Percentiles rank a stretch among this genome's conserved stretches.
phyloP scores from a whole-genome alignment of 2,329 filamentous ascomycete species.

The Monosporascus sp. region DNA sequence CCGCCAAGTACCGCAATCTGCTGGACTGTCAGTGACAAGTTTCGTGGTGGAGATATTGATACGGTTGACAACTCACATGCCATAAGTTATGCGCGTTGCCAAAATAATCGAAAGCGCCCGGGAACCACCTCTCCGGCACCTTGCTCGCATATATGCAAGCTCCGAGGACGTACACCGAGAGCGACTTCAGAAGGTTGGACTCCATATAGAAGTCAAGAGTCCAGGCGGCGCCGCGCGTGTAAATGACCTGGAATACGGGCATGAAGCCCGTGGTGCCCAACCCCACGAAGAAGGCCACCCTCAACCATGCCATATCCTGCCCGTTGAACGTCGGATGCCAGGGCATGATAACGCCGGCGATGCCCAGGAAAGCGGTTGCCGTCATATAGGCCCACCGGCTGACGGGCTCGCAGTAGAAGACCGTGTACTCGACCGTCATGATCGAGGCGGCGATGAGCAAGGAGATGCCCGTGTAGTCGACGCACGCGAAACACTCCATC shows the following conservation, averaged over 20 bases:
- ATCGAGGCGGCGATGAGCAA: constrained; percentile 92
- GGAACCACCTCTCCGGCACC: constrained; percentile 86
- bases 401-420: constrained; percentile 93
- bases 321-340: constrained; percentile 97
- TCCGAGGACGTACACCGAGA: constrained; percentile 79
- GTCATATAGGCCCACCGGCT: constrained; percentile 83
- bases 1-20: constrained; percentile 89
- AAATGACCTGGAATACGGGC: constrained; percentile 76
- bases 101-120: constrained; percentile 90
- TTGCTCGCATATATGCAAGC: constrained; percentile 87
- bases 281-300: constrained; percentile 86
- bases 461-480: constrained; percentile 97
- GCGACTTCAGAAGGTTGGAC: constrained; percentile 67
- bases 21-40: constrained; percentile 70
- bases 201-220: constrained; percentile 87
- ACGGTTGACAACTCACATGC: constrained; percentile 67
- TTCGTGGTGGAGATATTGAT: constrained; percentile 77
- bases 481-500: constrained; percentile 92
- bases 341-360: constrained; percentile 83
- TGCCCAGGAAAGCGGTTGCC: constrained; percentile 72
- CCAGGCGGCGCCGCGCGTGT: constrained; percentile 71
- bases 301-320: constrained; percentile 84
- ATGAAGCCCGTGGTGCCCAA: constrained; percentile 85
- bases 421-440: constrained; percentile 97
- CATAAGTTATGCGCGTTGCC: constrained; percentile 96